These are phyloP conservation scores for Cytospora chrysosperma DNA, from an alignment of 2,329 filamentous ascomycete genomes.

Conservation along the genomic window DNA sequence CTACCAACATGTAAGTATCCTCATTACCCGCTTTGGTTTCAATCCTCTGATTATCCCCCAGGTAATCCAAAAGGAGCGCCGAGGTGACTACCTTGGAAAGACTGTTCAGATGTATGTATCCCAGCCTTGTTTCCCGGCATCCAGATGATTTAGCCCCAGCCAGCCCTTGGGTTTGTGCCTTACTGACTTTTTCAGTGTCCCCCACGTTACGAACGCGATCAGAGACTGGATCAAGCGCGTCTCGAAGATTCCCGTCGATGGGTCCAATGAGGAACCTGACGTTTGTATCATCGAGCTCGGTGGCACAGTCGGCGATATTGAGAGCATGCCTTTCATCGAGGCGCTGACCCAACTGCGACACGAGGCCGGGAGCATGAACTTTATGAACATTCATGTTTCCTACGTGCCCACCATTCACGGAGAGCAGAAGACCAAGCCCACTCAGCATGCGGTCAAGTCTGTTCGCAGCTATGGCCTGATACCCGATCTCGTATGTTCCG, in stretches of 20 bases:
- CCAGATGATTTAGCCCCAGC: too few relatives aligned
- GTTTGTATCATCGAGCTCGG: slow-evolving; percentile 76
- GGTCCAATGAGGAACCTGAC: slow-evolving; percentile 78
- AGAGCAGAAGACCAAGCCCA: slow-evolving; percentile 96
- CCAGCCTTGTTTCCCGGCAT: not conserved
- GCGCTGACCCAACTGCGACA: slow-evolving; percentile 77
- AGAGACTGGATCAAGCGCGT: slow-evolving; percentile 92
- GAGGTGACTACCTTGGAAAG: slow-evolving; percentile 78
- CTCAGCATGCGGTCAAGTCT: slow-evolving; percentile 83
- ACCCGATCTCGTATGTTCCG: slow-evolving; percentile 60
- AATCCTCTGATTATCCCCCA: slow-evolving; percentile 20
- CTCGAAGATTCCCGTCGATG: slow-evolving; percentile 80
- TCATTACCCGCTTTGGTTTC: slow-evolving; percentile 27
- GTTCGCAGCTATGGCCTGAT: slow-evolving; percentile 77
- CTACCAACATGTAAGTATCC: slow-evolving; percentile 81
- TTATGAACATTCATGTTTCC: slow-evolving; percentile 85
- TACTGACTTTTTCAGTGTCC: slow-evolving; percentile 50
- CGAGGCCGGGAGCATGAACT: slow-evolving; percentile 73
- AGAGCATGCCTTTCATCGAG: slow-evolving; percentile 84
- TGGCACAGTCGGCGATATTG: slow-evolving; percentile 65
- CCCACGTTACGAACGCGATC: slow-evolving; percentile 87
- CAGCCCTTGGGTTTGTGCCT: not conserved
- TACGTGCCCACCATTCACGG: slow-evolving; percentile 71
- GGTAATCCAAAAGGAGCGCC: slow-evolving; percentile 55
- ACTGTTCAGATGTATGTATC: slow-evolving; percentile 70